phyloP scores from a whole-genome alignment of 2,329 filamentous ascomycete species.

The Apiospora rasikravindrae region DNA sequence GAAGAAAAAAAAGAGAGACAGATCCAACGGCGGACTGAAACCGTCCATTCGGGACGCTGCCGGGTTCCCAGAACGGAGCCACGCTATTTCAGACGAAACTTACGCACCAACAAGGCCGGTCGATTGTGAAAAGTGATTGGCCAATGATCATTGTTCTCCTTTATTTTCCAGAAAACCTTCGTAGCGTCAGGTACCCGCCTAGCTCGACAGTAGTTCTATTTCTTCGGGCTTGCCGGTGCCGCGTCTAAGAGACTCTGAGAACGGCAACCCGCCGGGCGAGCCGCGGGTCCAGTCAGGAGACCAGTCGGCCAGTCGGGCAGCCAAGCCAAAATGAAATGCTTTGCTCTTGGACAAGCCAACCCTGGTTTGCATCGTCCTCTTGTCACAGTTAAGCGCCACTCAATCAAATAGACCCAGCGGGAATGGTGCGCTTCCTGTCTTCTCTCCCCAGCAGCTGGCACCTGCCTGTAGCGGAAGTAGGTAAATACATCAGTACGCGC shows the following conservation, averaged over 20 bases:
- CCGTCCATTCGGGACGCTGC: slow-evolving; percentile 20
- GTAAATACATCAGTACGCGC: too few species aligned
- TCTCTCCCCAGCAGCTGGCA: background rate
- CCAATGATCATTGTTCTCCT: slow-evolving; percentile 5
- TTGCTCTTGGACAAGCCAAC: slow-evolving; percentile 9
- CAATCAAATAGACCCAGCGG: slow-evolving; percentile 11
- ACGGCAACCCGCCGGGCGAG: slow-evolving; percentile 7
- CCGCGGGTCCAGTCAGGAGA: background rate
- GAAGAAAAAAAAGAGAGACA: background rate
- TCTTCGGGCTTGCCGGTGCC: slow-evolving; percentile 12
- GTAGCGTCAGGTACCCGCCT: slow-evolving; percentile 18
- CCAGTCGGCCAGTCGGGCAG: background rate
- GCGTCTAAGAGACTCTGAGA: slow-evolving; percentile 11
- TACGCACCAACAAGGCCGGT: slow-evolving; percentile 11
- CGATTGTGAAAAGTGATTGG: slow-evolving; percentile 15
- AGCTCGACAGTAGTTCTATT: slow-evolving; percentile 6
- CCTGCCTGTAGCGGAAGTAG: too few species aligned
- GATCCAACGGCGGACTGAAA: slow-evolving; percentile 9
- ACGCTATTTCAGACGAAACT: slow-evolving; percentile 18
- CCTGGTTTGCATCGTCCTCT: background rate
- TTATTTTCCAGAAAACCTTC: slow-evolving; percentile 18
- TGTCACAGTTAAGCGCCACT: slow-evolving; percentile 9
- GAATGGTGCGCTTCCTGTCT: slow-evolving; percentile 8
- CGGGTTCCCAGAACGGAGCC: slow-evolving; percentile 17
- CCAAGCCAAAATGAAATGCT: background rate